phyloP scores from a whole-genome alignment of 192 early-diverging fungal genomes.

The Linnemannia zychae region DNA sequence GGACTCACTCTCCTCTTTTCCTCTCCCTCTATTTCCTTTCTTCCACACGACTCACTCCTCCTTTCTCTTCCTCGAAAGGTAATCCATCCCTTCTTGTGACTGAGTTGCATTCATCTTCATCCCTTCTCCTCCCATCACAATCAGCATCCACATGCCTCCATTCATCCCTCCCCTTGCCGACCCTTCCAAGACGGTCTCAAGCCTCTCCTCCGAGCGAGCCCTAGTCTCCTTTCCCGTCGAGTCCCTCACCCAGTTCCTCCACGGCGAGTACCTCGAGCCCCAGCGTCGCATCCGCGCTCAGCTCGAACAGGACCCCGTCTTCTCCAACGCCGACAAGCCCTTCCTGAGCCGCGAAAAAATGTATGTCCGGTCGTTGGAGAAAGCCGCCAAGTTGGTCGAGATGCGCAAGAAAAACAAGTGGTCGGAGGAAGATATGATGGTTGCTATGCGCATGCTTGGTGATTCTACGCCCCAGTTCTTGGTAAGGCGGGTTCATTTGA shows the following conservation, averaged over 20 bases:
- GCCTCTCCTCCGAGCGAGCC: conserved; percentile 73
- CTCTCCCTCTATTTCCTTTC: neutral
- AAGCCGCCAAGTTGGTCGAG: conserved; percentile 62
- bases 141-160: conserved; percentile 36
- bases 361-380: conserved; percentile 56
- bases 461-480: conserved; percentile 63
- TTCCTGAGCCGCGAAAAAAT: conserved; percentile 50
- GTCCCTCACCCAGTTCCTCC: conserved; percentile 80
- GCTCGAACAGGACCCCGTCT: conserved; percentile 57
- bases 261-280: conserved; percentile 66
- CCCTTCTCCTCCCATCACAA: neutral
- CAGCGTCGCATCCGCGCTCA: conserved; percentile 33
- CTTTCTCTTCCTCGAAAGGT: neutral
- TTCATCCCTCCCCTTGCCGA: conserved; percentile 50
- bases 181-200: conserved; percentile 32
- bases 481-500: conserved; percentile 44
- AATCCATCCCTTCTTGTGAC: too few species aligned
- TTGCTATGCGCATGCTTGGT: conserved; percentile 67
- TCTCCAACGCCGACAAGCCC: conserved; percentile 54
- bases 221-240: conserved; percentile 78
- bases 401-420: conserved; percentile 79
- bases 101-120: neutral
- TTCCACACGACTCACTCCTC: neutral
- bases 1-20: neutral
- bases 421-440: conserved; percentile 76